phyloP scores from a whole-genome alignment of 2,329 filamentous ascomycete species.

The Cladosporium colombiae region DNA sequence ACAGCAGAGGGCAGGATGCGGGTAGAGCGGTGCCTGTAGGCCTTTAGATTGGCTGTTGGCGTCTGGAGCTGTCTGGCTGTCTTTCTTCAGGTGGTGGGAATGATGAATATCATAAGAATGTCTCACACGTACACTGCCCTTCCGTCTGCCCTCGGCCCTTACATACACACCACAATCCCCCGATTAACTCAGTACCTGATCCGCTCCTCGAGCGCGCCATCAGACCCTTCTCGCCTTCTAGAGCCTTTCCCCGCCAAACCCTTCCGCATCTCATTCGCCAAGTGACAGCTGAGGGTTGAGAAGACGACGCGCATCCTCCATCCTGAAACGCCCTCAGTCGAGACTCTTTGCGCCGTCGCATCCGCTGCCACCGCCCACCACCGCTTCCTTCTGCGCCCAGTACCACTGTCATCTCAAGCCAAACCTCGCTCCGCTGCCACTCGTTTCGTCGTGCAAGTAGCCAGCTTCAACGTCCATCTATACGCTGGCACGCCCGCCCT shows the following conservation, averaged over 20 bases:
- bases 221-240: background rate
- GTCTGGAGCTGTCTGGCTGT: background rate
- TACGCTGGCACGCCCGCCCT: background rate
- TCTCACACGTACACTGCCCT: background rate
- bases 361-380: slow-evolving; percentile 1
- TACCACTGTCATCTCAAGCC: background rate
- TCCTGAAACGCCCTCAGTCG: background rate
- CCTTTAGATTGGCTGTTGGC: background rate
- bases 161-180: background rate
- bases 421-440: background rate
- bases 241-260: slow-evolving; percentile 1
- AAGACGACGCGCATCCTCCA: background rate
- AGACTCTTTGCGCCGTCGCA: slow-evolving; percentile 2
- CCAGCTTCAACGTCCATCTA: background rate
- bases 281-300: slow-evolving; percentile 8
- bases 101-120: background rate
- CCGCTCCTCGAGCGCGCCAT: background rate
- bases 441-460: background rate
- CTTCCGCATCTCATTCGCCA: background rate
- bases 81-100: background rate
- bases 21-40: background rate
- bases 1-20: background rate
- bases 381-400: background rate
- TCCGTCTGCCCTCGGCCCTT: background rate
- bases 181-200: background rate